A percentile compares a stretch with the other conserved stretches of the same genome.
Evolutionary conservation across 805 yeast species (phyloP).

Genomic region (Ogataea minuta): DNA sequence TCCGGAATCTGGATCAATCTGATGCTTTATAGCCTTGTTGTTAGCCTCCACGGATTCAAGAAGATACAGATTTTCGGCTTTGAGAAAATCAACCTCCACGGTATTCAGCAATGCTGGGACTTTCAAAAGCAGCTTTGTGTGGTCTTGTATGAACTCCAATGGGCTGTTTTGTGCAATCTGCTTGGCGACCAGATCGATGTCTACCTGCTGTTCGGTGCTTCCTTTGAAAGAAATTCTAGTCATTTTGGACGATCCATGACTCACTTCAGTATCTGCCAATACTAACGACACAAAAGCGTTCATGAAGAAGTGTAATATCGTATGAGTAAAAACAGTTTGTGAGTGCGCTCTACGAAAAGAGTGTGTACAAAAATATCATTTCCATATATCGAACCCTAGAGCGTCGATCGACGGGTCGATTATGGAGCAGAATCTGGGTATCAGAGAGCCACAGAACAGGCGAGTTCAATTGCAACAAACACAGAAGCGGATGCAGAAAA

Average conservation of each 20-base stretch:
- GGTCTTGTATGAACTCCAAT: conserved; percentile 16
- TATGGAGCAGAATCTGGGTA: too few relatives aligned
- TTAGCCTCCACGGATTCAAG: conserved; percentile 6
- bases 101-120: conserved; percentile 4
- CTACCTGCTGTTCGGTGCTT: not conserved
- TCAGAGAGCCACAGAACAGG: too few relatives aligned
- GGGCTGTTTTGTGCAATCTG: conserved; percentile 5
- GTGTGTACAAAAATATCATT: too few relatives aligned
- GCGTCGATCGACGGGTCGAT: too few relatives aligned
- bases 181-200: conserved; percentile 7
- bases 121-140: conserved; percentile 9
- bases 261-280: conserved; percentile 1
- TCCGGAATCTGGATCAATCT: not conserved
- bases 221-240: conserved; percentile 3
- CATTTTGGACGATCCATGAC: conserved; percentile 4
- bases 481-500: too few relatives aligned
- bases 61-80: conserved; percentile 2
- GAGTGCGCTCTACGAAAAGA: too few relatives aligned
- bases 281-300: conserved; percentile 6
- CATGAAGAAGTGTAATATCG: too few relatives aligned
- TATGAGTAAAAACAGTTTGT: too few relatives aligned
- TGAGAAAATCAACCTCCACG: conserved; percentile 1
- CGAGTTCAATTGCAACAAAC: too few relatives aligned
- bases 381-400: too few relatives aligned
- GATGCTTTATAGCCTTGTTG: conserved; percentile 3